Percentiles rank a stretch among this genome's conserved stretches.
Evolutionary conservation across 345 rosid genomes (phyloP).

Genomic region (Populus ilicifolia): DNA sequence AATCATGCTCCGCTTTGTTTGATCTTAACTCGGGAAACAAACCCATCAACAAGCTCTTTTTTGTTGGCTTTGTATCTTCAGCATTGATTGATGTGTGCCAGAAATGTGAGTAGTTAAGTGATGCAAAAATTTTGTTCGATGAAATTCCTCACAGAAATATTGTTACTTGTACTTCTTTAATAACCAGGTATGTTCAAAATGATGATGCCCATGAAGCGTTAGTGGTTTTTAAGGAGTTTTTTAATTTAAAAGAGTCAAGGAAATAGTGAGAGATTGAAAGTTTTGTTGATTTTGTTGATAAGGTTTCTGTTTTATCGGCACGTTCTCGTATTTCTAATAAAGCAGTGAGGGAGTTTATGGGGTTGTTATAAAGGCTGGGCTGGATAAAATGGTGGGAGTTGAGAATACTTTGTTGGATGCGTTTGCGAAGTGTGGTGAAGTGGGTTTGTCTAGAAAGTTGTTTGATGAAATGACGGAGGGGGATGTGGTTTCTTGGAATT

Average conservation of each 20-base stretch:
- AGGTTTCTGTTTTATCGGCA: constrained; percentile 71
- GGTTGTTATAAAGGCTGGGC: constrained; percentile 57
- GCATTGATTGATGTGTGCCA: constrained; percentile 73
- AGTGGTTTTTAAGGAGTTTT: constrained; percentile 64
- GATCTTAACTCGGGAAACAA: constrained; percentile 70
- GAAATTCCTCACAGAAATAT: constrained; percentile 66
- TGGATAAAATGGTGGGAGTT: constrained; percentile 48
- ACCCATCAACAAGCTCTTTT: constrained; percentile 76
- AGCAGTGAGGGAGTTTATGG: constrained; percentile 62
- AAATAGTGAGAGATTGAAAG: constrained; percentile 20
- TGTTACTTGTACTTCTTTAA: constrained; percentile 86
- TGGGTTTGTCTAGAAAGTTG: constrained; percentile 50
- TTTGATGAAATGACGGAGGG: constrained; percentile 61
- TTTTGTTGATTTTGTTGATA: constrained; percentile 54
- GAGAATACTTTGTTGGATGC: constrained; percentile 74
- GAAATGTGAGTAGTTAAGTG: constrained; percentile 49
- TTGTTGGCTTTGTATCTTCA: constrained; percentile 74
- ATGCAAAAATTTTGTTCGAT: constrained; percentile 68
- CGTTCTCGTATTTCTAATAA: constrained; percentile 52
- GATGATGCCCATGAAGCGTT: constrained; percentile 49
- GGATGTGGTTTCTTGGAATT: constrained; percentile 73
- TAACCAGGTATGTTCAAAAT: constrained; percentile 66
- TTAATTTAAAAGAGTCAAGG: constrained; percentile 38
- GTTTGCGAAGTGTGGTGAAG: constrained; percentile 63
- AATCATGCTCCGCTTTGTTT: constrained; percentile 72